phyloP scores from a whole-genome alignment of 106 monocot genomes.

The Allium sativum region DNA sequence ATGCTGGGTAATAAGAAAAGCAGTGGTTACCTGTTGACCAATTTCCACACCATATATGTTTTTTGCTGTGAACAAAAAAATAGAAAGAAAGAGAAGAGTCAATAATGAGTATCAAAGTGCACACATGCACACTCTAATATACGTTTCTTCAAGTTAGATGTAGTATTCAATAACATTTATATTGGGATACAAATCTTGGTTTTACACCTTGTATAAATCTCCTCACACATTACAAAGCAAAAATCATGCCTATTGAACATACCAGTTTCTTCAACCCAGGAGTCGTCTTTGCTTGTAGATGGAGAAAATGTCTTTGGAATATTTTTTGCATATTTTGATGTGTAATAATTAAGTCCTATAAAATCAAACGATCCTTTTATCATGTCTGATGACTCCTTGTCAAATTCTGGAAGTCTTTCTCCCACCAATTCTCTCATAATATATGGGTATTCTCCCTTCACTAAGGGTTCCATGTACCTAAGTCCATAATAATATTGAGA shows the following conservation, averaged over 20 bases:
- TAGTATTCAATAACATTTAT: neutral
- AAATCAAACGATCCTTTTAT: constrained; percentile 51
- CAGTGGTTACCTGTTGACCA: neutral
- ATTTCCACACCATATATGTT: no score
- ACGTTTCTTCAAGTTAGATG: neutral
- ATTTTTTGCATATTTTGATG: neutral
- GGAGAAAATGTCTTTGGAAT: neutral
- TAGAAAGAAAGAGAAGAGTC: no score
- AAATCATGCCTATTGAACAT: no score
- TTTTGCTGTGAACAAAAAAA: no score
- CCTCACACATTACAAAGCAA: neutral
- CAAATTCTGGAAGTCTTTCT: constrained; percentile 32
- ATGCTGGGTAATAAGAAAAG: neutral
- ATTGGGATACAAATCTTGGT: no score
- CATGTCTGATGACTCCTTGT: constrained; percentile 25
- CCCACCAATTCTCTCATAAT: constrained; percentile 38
- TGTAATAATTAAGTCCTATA: constrained; percentile 62
- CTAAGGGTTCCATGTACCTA: constrained; percentile 62
- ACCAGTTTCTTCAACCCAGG: neutral
- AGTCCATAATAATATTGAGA: neutral
- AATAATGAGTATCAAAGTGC: no score
- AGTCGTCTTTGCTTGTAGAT: constrained; percentile 4
- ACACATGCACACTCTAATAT: neutral
- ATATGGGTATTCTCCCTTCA: constrained; percentile 43
- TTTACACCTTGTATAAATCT: neutral